These are phyloP conservation scores for Agaricus sinodeliciosus DNA, from an alignment of 768 basidiomycete genomes.

Conservation along the genomic window DNA sequence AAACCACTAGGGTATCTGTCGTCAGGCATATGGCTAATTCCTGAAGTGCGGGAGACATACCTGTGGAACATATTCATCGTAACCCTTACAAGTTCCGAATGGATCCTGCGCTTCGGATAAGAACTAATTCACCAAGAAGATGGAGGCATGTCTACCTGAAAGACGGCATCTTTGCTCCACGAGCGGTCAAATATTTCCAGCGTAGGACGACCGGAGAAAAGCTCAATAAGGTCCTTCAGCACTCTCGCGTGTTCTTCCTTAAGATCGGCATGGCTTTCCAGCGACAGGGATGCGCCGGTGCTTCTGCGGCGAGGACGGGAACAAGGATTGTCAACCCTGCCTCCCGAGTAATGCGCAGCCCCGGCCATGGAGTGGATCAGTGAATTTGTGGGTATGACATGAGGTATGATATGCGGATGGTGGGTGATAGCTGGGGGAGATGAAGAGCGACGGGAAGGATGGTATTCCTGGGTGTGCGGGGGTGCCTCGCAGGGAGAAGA, in stretches of 20 bases:
- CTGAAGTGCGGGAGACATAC: conserved; percentile 24
- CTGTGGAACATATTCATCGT: conserved; percentile 45
- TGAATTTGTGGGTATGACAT: conserved; percentile 40
- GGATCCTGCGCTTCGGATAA: conserved; percentile 35
- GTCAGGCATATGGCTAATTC: background rate
- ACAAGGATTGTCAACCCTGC: conserved; percentile 30
- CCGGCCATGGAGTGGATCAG: conserved; percentile 53
- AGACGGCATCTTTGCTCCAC: conserved; percentile 48
- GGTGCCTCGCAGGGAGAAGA: background rate
- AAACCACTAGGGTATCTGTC: conserved; percentile 8
- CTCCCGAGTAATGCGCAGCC: conserved; percentile 58
- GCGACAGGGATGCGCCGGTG: conserved; percentile 19
- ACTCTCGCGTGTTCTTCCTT: conserved; percentile 39
- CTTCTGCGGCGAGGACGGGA: conserved; percentile 29
- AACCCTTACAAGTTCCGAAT: conserved; percentile 41
- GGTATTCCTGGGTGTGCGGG: background rate
- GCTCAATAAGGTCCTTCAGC: conserved; percentile 49
- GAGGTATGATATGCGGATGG: conserved; percentile 36
- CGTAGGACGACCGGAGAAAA: conserved; percentile 51
- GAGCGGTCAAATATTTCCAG: conserved; percentile 44
- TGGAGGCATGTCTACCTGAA: conserved; percentile 34
- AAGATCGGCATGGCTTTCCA: conserved; percentile 28
- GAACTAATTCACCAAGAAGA: background rate
- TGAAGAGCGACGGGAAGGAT: conserved; percentile 21
- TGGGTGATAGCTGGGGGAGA: conserved; percentile 39